Conservation (phyloP, 108 stramenopile genomes). For the Skeletonema marinoi region DNA sequence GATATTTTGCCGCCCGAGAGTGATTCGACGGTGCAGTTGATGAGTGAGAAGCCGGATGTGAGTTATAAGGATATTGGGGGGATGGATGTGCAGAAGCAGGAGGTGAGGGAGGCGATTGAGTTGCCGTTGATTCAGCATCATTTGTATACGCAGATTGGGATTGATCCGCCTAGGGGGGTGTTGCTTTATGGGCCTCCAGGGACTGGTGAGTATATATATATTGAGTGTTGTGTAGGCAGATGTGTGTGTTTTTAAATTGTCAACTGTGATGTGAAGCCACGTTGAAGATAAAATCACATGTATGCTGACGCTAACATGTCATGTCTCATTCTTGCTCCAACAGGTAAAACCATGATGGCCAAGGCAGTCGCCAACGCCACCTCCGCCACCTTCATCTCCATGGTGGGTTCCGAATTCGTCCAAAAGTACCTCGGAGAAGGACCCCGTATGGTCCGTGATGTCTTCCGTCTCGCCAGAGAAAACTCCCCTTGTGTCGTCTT, state of each 20-base stretch:
- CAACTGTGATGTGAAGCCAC: too few relatives aligned
- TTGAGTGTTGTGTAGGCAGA: constrained; percentile 9
- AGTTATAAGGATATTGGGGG: constrained; percentile 99
- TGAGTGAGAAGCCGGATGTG: constrained; percentile 99
- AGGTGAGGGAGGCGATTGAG: constrained; percentile 99
- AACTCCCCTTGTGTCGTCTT: constrained; percentile 98
- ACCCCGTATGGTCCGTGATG: constrained; percentile 99
- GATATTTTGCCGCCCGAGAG: constrained; percentile 98
- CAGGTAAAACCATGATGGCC: constrained; percentile 99
- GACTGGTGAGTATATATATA: constrained; percentile 27
- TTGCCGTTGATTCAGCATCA: constrained; percentile 97
- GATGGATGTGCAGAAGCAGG: constrained; percentile 98
- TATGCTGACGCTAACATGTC: not conserved
- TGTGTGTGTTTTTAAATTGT: not conserved
- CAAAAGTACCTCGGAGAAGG: constrained; percentile 99
- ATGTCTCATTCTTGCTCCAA: constrained; percentile 31
- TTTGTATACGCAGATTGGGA: constrained; percentile 98
- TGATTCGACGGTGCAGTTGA: constrained; percentile 98
- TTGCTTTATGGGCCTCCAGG: constrained; percentile 91
- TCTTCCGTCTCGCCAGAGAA: constrained; percentile 98
- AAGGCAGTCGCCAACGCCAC: constrained; percentile 99
- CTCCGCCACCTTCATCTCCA: constrained; percentile 96
- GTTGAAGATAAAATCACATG: not conserved
- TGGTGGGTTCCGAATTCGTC: constrained; percentile 99
- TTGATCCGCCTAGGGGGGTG: constrained; percentile 99